Evolutionary conservation across 306 rosid genomes (phyloP).

Genomic region (Lablab purpureus): DNA sequence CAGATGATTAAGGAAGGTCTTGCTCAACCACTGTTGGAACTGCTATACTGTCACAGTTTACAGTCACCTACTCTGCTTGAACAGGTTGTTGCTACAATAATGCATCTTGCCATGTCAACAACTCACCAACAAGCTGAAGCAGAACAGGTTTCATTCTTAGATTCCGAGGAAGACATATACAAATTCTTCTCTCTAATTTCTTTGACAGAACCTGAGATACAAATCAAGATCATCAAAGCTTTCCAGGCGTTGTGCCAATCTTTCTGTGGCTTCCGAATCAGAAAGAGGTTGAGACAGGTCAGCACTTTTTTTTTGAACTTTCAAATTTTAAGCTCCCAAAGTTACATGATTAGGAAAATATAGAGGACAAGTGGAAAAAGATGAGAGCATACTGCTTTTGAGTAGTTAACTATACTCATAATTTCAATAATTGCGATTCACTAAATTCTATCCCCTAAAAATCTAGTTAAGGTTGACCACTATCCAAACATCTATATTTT

Average conservation of each 20-base stretch:
- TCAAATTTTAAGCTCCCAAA: not conserved
- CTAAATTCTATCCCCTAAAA: conserved; percentile 2
- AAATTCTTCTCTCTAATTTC: conserved; percentile 67
- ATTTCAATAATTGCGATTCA: not conserved
- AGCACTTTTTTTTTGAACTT: not conserved
- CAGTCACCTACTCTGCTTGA: conserved; percentile 53
- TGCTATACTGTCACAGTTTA: conserved; percentile 63
- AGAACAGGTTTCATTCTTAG: conserved; percentile 53
- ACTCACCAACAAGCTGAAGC: conserved; percentile 51
- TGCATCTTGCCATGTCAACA: conserved; percentile 66
- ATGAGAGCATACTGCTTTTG: not conserved
- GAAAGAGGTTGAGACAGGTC: conserved; percentile 67
- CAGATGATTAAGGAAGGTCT: conserved; percentile 66
- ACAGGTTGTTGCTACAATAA: conserved; percentile 62
- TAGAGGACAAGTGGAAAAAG: not conserved
- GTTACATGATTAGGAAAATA: conserved; percentile 16
- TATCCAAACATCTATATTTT: not conserved
- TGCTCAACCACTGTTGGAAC: conserved; percentile 58
- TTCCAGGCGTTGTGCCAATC: conserved; percentile 64
- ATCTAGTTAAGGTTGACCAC: not conserved
- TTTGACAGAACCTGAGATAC: conserved; percentile 62
- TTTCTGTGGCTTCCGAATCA: conserved; percentile 63
- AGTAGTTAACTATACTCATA: not conserved
- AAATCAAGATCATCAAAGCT: conserved; percentile 60
- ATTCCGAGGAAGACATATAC: conserved; percentile 64